Conservation (phyloP, 306 rosid genomes). For the Cicer bijugum region DNA sequence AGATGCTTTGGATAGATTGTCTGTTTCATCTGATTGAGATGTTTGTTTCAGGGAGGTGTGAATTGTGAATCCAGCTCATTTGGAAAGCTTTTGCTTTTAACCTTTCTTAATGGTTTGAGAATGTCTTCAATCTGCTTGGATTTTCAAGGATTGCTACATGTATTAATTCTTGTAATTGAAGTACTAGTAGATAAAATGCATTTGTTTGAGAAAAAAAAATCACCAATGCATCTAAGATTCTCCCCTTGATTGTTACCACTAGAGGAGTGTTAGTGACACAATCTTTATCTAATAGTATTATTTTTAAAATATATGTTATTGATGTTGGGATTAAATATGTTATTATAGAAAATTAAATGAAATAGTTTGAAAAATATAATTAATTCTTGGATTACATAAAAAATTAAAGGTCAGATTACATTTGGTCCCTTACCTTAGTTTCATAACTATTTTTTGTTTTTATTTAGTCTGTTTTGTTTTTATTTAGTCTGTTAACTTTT, state of each 20-base stretch:
- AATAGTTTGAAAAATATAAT: too few species aligned
- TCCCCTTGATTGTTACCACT: background rate
- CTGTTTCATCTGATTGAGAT: constrained; percentile 59
- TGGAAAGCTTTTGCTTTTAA: constrained; percentile 45
- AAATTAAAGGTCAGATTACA: too few species aligned
- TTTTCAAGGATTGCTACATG: constrained; percentile 39
- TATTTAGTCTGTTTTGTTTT: too few species aligned
- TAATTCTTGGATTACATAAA: too few species aligned
- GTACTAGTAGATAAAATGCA: constrained; percentile 35
- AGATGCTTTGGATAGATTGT: constrained; percentile 78
- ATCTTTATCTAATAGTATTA: too few species aligned
- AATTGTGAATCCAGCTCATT: constrained; percentile 48
- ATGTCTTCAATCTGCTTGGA: constrained; percentile 38
- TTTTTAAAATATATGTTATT: too few species aligned
- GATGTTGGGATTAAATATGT: too few species aligned
- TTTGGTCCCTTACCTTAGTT: too few species aligned
- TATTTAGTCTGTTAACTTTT: too few species aligned
- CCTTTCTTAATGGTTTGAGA: constrained; percentile 28
- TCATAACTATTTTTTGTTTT: too few species aligned
- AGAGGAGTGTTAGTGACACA: too few species aligned
- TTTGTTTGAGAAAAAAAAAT: constrained; percentile 43
- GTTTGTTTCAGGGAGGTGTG: constrained; percentile 20
- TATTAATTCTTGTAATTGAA: constrained; percentile 46
- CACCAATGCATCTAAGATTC: constrained; percentile 38
- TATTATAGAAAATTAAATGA: too few species aligned